Evolutionary conservation across 306 rosid genomes (phyloP), one percentile per base, ranked within the genome.

Genomic region (Vigna nakashimae): DNA sequence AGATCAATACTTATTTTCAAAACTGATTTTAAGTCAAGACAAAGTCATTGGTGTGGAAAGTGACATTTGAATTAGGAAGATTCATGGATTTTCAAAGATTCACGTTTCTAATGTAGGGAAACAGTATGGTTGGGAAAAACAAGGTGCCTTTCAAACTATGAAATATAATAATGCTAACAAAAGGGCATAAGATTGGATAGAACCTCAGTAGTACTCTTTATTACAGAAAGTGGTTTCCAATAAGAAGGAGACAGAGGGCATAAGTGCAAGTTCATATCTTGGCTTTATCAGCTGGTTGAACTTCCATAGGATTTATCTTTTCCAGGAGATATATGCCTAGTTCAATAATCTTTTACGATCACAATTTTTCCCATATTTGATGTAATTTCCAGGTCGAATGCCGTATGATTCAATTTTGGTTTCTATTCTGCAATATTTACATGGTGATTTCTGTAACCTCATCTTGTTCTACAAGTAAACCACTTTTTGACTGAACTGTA

Each of bases 1-100:
- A 11, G 40, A 53, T 65, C 65, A 64, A 11, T 49, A 60, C 28
- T 40, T 70, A 20, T 69, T 34, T 73, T n/a, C 40, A 69, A 69
- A 68, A 57, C 57, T 55, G 11, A 24, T 63, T 53, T 79, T 12
- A 60, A 69, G 60, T 70, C 74, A 46, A 69, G 66, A 64, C 65
- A 63, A 57, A 76, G 73, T 17, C 59, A 62, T 76, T 84, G 73
- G 43, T 56, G 30, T 42, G 79, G 77, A 67, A 80, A 66, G 65
- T 77, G 73, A 72, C 85, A 13, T 9, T 46, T 58, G 48, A 72
- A 50, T 65, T 77, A 59, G 50, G 79, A 80, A 55, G 64, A 48
- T 74, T 78, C 46, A 26, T 48, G 79, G 51, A 56, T 63, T 85
- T 79, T 32, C 53, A 24, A 40, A 42, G 30, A 66, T 57, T 45